A percentile compares a stretch with the other conserved stretches of the same genome.
phyloP scores from a whole-genome alignment of 768 basidiomycete species.

The Lactarius psammicola region DNA sequence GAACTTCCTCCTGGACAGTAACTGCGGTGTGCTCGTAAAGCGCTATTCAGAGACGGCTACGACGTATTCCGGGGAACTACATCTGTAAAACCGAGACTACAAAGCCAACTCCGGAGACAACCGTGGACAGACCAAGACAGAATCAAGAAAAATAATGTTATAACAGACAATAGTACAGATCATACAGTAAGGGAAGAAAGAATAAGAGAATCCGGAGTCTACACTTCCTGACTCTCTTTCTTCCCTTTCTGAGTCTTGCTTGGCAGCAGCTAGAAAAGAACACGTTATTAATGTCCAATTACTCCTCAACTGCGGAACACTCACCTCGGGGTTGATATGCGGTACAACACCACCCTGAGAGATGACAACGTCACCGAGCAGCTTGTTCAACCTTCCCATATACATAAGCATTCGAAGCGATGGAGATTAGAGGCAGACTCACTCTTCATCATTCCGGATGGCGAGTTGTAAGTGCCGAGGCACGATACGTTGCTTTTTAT shows the following conservation, averaged over 20 bases:
- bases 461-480: slow-evolving; percentile 94
- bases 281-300: neutral
- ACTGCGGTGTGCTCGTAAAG: neutral
- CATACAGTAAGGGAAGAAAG: slow-evolving; percentile 26
- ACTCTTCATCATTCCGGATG: slow-evolving; percentile 93
- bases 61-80: neutral
- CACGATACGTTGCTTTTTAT: slow-evolving; percentile 95
- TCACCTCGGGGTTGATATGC: slow-evolving; percentile 64
- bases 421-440: slow-evolving; percentile 30
- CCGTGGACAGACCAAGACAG: neutral
- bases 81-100: neutral
- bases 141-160: slow-evolving; percentile 28
- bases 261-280: slow-evolving; percentile 38
- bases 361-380: slow-evolving; percentile 83
- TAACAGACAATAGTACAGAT: slow-evolving; percentile 26
- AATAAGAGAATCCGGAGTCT: slow-evolving; percentile 6
- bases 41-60: neutral
- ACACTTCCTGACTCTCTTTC: slow-evolving; percentile 47
- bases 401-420: neutral
- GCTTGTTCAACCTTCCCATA: slow-evolving; percentile 55
- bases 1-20: neutral
- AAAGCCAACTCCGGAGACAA: neutral
- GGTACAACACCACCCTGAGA: slow-evolving; percentile 95
- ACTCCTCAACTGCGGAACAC: slow-evolving; percentile 6
- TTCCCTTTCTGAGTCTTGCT: slow-evolving; percentile 54